Conservation (phyloP, 2,329 filamentous ascomycete species). For the Plenodomus biglobosus region DNA sequence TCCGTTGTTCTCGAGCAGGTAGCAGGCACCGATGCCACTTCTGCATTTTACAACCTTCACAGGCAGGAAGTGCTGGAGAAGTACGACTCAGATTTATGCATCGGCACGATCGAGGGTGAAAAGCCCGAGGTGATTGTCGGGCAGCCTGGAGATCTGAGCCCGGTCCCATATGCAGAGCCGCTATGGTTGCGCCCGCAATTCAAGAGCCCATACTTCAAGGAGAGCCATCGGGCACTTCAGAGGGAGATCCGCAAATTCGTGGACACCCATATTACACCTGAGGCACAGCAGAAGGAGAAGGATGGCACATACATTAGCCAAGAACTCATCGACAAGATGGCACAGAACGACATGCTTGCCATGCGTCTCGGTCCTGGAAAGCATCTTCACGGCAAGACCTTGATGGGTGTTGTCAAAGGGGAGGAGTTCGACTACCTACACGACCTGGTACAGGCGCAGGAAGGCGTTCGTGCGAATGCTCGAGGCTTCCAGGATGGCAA, state of each 20-base stretch:
- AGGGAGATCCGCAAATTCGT: conserved; percentile 72
- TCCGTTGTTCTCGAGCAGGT: conserved; percentile 77
- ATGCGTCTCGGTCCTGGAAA: conserved; percentile 83
- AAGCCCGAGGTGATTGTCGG: conserved; percentile 71
- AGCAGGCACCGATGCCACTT: conserved; percentile 78
- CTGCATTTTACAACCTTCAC: conserved; percentile 89
- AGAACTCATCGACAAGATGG: conserved; percentile 76
- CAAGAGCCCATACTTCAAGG: conserved; percentile 78
- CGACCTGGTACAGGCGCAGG: conserved; percentile 74
- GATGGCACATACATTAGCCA: conserved; percentile 70
- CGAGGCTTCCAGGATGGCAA: conserved; percentile 85
- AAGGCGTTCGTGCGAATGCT: conserved; percentile 69
- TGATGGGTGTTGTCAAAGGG: conserved; percentile 70
- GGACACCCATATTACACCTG: conserved; percentile 69
- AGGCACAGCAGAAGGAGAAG: conserved; percentile 74
- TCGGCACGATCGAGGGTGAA: conserved; percentile 76
- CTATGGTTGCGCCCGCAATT: conserved; percentile 78
- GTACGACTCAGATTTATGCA: conserved; percentile 67
- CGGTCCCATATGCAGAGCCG: conserved; percentile 82
- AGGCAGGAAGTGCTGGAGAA: conserved; percentile 84
- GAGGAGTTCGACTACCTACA: conserved; percentile 88
- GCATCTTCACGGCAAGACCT: conserved; percentile 70
- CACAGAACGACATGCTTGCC: conserved; percentile 70
- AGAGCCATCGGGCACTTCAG: conserved; percentile 69
- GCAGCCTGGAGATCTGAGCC: conserved; percentile 69